These are phyloP conservation scores for Trametes gibbosa DNA, from an alignment of 768 basidiomycete species.

Conservation along the genomic window DNA sequence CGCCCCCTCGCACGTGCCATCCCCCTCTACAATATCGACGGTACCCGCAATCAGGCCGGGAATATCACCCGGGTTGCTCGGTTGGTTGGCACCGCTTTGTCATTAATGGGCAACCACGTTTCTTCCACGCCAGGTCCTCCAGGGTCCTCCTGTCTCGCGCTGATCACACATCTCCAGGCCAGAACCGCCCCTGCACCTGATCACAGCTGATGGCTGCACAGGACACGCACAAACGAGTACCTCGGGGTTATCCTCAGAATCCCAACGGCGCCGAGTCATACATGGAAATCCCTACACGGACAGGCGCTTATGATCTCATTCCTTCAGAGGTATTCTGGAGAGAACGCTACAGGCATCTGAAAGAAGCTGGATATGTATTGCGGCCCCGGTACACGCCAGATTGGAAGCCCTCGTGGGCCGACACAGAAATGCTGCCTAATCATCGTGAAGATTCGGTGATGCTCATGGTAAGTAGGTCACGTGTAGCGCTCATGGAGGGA, in stretches of 20 bases:
- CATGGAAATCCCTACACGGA: background rate
- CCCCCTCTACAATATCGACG: too few relatives aligned
- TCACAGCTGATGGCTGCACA: background rate
- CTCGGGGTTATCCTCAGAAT: background rate
- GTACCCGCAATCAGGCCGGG: too few relatives aligned
- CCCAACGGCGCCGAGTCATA: background rate
- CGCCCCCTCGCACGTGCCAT: too few relatives aligned
- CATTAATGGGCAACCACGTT: background rate
- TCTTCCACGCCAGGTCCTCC: background rate
- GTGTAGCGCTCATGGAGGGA: background rate
- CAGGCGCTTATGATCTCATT: constrained; percentile 11
- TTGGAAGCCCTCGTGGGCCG: constrained; percentile 19
- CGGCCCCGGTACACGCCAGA: constrained; percentile 18
- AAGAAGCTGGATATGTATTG: constrained; percentile 18
- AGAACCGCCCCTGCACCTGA: background rate
- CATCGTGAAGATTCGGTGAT: background rate
- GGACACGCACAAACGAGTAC: constrained; percentile 10
- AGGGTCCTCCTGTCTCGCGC: background rate
- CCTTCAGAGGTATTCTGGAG: constrained; percentile 13
- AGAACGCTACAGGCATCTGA: constrained; percentile 12
- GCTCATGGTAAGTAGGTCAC: background rate
- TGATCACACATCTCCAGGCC: background rate
- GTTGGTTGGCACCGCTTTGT: too few relatives aligned
- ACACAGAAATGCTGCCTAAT: background rate
- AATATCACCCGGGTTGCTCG: too few relatives aligned